Conservation (phyloP, 495 filamentous ascomycete genomes). For the Darksidea phi region DNA sequence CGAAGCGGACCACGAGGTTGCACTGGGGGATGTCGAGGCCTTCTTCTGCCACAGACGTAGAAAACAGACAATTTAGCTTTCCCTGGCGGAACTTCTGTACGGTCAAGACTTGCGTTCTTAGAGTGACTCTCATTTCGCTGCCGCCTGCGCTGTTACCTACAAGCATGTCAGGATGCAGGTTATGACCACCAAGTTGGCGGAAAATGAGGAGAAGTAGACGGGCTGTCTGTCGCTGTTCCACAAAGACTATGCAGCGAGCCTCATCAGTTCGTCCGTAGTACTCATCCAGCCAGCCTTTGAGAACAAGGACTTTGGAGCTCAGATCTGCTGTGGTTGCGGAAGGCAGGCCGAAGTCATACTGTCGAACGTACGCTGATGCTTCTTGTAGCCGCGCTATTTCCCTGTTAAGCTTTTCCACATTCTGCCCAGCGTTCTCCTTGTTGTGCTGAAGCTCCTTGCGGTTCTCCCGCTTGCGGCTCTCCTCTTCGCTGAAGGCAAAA, state of each 20-base stretch:
- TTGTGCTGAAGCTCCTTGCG: conserved; percentile 52
- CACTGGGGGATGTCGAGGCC: conserved; percentile 95
- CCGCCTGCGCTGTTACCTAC: conserved; percentile 56
- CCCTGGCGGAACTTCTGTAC: conserved; percentile 76
- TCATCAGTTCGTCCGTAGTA: conserved; percentile 58
- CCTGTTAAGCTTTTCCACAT: conserved; percentile 49
- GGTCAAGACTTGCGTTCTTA: conserved; percentile 72
- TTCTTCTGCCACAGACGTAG: conserved; percentile 91
- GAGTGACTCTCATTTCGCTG: conserved; percentile 60
- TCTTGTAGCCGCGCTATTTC: conserved; percentile 58
- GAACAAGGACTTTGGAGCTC: conserved; percentile 69
- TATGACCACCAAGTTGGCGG: conserved; percentile 52
- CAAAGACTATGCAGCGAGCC: conserved; percentile 85
- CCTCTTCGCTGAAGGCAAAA: conserved; percentile 65
- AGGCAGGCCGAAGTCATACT: conserved; percentile 51
- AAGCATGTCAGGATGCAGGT: conserved; percentile 66
- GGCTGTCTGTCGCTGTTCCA: conserved; percentile 74
- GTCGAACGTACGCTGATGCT: conserved; percentile 57
- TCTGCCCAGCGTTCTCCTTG: conserved; percentile 27
- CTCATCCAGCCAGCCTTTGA: conserved; percentile 57
- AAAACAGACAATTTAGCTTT: conserved; percentile 81
- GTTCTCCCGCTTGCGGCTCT: conserved; percentile 61
- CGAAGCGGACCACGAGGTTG: conserved; percentile 84
- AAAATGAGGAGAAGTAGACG: conserved; percentile 67
- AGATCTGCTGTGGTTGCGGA: conserved; percentile 47